Conservation (phyloP, 2,329 filamentous ascomycete species). For the Cladosporium sp. region DNA sequence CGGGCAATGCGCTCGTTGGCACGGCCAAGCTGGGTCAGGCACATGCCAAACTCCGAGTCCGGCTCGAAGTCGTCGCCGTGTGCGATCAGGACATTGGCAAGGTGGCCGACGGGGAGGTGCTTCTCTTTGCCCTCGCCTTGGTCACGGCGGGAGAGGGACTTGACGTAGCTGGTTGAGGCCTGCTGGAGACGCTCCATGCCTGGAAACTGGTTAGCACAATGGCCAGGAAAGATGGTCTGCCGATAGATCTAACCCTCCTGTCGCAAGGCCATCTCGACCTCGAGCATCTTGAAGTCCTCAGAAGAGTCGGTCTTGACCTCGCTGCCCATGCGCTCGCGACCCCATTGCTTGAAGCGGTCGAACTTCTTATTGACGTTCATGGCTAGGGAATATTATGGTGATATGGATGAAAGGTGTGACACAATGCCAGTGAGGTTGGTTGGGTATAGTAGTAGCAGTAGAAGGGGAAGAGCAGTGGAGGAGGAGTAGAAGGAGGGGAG, state of each 20-base stretch:
- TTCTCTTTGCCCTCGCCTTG: conserved; percentile 90
- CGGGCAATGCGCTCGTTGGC: conserved; percentile 86
- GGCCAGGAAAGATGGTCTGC: background rate
- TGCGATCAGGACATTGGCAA: conserved; percentile 81
- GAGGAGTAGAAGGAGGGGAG: background rate
- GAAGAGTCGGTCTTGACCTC: conserved; percentile 84
- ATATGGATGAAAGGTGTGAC: conserved; percentile 3
- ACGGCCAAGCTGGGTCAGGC: conserved; percentile 75
- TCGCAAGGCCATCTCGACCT: conserved; percentile 85
- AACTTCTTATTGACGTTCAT: conserved; percentile 79
- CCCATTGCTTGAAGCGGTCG: conserved; percentile 96
- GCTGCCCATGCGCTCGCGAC: conserved; percentile 91
- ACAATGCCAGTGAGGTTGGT: background rate
- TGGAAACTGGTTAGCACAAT: conserved; percentile 41
- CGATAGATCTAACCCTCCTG: conserved; percentile 67
- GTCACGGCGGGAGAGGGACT: conserved; percentile 80
- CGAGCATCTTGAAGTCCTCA: conserved; percentile 87
- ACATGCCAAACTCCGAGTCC: conserved; percentile 88
- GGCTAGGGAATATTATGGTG: background rate
- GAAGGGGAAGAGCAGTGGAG: background rate
- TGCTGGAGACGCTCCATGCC: conserved; percentile 89
- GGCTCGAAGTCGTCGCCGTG: conserved; percentile 92
- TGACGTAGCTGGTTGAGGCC: conserved; percentile 83
- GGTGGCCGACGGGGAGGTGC: conserved; percentile 72
- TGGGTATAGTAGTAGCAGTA: background rate